Evolutionary conservation across 306 rosid species (phyloP).

Genomic region (Castanea sativa): DNA sequence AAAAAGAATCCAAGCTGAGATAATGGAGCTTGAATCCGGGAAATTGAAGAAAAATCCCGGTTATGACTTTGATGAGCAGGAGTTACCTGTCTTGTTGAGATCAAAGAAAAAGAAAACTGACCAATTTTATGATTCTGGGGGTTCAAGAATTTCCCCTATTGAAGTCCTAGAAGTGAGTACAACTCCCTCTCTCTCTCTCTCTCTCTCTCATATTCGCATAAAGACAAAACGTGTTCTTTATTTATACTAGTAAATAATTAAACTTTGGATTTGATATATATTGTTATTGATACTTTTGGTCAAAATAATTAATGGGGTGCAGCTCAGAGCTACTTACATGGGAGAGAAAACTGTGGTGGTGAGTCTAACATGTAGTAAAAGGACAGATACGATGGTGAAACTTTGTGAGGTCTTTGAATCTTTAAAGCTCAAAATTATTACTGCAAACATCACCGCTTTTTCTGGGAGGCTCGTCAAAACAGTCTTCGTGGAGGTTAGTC

Average conservation of each 20-base stretch:
- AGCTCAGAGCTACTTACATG: conserved; percentile 75
- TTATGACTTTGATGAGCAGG: conserved; percentile 49
- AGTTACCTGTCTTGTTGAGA: conserved; percentile 53
- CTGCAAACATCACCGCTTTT: conserved; percentile 66
- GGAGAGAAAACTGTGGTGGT: conserved; percentile 73
- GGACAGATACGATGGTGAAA: conserved; percentile 85
- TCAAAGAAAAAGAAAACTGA: conserved; percentile 78
- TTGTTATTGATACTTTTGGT: not conserved
- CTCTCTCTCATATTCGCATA: conserved; percentile 32
- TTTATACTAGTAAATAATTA: not conserved
- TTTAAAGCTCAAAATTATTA: conserved; percentile 77
- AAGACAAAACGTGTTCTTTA: not conserved
- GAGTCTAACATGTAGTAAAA: conserved; percentile 80
- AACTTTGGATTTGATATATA: not conserved
- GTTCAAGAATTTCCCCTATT: conserved; percentile 56
- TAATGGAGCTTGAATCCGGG: conserved; percentile 73
- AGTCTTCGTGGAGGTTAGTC: conserved; percentile 77
- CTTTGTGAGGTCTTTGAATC: conserved; percentile 88
- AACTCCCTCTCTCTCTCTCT: not conserved
- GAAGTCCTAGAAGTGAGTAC: conserved; percentile 67
- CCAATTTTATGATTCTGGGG: conserved; percentile 34
- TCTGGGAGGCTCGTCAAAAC: conserved; percentile 81
- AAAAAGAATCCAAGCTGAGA: conserved; percentile 63
- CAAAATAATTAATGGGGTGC: conserved; percentile 20
- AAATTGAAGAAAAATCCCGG: conserved; percentile 36